Percentiles rank a stretch among this genome's conserved stretches.
Conservation (phyloP, 306 rosid genomes). For the Gynostemma pentaphyllum region DNA sequence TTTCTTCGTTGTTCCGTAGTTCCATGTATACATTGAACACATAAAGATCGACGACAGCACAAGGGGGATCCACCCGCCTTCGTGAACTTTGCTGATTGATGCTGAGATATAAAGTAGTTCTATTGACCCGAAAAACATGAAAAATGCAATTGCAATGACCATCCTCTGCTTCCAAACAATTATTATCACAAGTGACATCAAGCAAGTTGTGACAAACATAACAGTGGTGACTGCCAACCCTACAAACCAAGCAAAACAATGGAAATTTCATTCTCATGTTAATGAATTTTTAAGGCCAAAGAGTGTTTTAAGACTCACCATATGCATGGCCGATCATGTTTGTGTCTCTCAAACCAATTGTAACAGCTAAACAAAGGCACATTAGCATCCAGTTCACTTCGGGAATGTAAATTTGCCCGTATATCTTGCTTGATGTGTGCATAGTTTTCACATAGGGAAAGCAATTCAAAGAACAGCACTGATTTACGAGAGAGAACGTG, state of each 20-base stretch:
- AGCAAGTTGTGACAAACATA: constrained; percentile 66
- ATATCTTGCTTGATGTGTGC: constrained; percentile 54
- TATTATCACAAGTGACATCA: constrained; percentile 55
- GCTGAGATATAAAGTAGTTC: constrained; percentile 58
- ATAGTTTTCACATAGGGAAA: constrained; percentile 52
- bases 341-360: constrained; percentile 54
- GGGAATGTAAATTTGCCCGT: constrained; percentile 71
- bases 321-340: constrained; percentile 63
- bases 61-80: constrained; percentile 63
- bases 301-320: constrained; percentile 23
- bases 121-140: constrained; percentile 45
- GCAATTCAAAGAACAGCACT: constrained; percentile 55
- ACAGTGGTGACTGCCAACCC: constrained; percentile 54
- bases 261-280: constrained; percentile 2
- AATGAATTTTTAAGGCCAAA: not conserved
- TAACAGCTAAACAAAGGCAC: constrained; percentile 58
- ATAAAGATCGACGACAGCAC: constrained; percentile 29
- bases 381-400: constrained; percentile 69
- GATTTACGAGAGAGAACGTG: constrained; percentile 59
- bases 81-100: constrained; percentile 36
- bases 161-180: constrained; percentile 55
- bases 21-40: constrained; percentile 49
- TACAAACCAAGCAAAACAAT: constrained; percentile 26
- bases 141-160: constrained; percentile 27
- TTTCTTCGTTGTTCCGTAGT: constrained; percentile 61